Evolutionary conservation across 2,329 filamentous ascomycete species (phyloP), one percentile per base, ranked within the genome.

Genomic region (Pseudocercospora fijiensis): DNA sequence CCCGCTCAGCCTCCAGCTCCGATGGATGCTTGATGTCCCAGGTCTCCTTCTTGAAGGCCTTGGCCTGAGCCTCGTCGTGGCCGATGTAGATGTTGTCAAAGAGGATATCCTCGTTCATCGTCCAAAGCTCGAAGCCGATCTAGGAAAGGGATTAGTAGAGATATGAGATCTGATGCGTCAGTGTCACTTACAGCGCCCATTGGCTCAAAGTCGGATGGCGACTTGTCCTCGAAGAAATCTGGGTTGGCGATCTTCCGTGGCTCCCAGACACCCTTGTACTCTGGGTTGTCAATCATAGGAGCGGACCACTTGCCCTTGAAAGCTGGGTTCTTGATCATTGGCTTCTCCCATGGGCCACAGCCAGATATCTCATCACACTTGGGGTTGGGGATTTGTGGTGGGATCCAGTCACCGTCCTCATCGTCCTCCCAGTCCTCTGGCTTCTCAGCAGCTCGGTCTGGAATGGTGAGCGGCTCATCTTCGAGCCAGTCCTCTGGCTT

Each of bases 51-150:
- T 92, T 90, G 76, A 99, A 84, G 82, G 93, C 90, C 79, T 90
- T 88, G 67, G 95, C 95, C 72, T 99, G 95, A 76, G 92, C 92
- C 72, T 95, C 79, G 20, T 94, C 98, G 88, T 99, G 95, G 69
- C 95, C 95, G 78, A 99, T 92, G 87, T 98, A 99, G 85, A 99
- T 96, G 88, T 99, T 99, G 87, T 98, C 92, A 75, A 99, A 98
- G 75, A 97, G 89, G 73, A 99, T 98, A 77, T 97, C 90, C 79
- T 88, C 96, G 83, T 97, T 94, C 95, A 99, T 99, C 75, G 95
- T 98, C 95, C 95, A 99, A 82, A 99, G 94, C 82, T 99, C 95
- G 76, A 98, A 98, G 74, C 95, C 95, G 82, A 98, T 93, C 90
- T 92, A 75, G 24, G 52, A 20, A 55, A 11, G 16, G 24, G 16